phyloP scores from a whole-genome alignment of 2,329 filamentous ascomycete genomes.

The Fusarium foetens region DNA sequence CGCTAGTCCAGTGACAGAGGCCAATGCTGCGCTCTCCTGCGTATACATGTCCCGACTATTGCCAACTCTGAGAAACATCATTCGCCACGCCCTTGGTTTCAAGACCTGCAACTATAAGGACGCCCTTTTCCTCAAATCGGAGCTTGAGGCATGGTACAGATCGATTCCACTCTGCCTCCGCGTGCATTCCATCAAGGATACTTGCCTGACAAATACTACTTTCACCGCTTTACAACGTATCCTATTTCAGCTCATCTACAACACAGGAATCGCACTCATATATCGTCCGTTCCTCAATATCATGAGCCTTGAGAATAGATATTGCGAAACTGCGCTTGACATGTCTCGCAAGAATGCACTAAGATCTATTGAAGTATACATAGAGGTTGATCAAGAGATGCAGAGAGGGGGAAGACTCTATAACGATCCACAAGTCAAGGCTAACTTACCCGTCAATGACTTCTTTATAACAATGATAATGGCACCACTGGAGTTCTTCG shows the following conservation, averaged over 20 bases:
- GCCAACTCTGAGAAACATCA: constrained; percentile 6
- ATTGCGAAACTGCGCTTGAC: not conserved
- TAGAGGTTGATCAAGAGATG: constrained; percentile 24
- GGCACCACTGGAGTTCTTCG: constrained; percentile 8
- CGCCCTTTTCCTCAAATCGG: not conserved
- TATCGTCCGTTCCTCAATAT: constrained; percentile 21
- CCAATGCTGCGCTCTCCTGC: not conserved
- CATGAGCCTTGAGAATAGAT: not conserved
- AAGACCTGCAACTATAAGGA: not conserved
- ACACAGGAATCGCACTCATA: not conserved
- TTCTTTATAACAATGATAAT: constrained; percentile 12
- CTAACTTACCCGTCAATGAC: not conserved
- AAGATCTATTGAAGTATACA: constrained; percentile 5
- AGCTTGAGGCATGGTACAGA: constrained; percentile 13
- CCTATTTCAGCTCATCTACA: constrained; percentile 26
- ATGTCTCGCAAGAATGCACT: constrained; percentile 17
- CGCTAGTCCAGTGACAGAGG: not conserved
- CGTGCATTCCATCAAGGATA: not conserved
- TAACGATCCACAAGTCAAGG: constrained; percentile 1
- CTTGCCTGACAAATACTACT: not conserved
- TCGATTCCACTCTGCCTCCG: constrained; percentile 15
- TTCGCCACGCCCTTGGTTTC: constrained; percentile 13
- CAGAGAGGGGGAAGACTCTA: constrained; percentile 12
- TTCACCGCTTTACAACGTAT: constrained; percentile 11
- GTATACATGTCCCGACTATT: constrained; percentile 17